Conservation (phyloP, 441 rosid species). For the Eutrema salsugineum region DNA sequence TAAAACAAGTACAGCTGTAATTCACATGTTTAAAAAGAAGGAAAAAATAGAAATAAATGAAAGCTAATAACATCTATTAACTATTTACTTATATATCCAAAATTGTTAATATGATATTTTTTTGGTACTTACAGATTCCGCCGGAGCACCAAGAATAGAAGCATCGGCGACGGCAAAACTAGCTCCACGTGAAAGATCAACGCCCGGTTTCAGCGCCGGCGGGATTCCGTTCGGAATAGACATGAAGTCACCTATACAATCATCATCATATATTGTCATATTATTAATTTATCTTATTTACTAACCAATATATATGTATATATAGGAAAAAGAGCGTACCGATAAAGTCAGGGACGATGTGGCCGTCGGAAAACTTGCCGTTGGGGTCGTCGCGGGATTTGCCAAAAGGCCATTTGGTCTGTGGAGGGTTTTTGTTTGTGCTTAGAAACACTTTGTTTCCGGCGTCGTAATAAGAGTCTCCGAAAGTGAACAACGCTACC, state of each 20-base stretch:
- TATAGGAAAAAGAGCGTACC: too few relatives aligned
- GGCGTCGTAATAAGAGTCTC: conserved; percentile 18
- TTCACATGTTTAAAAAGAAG: too few relatives aligned
- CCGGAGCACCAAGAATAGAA: conserved; percentile 5
- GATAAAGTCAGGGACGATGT: too few relatives aligned
- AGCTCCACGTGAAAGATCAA: conserved; percentile 13
- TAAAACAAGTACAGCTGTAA: too few relatives aligned
- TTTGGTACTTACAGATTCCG: too few relatives aligned
- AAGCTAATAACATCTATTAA: too few relatives aligned
- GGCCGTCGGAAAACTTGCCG: not conserved
- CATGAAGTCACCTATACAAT: not conserved
- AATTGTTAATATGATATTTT: too few relatives aligned
- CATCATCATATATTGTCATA: not conserved
- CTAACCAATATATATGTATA: too few relatives aligned
- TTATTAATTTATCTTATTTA: too few relatives aligned
- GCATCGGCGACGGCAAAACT: conserved; percentile 18
- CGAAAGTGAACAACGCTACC: conserved; percentile 6
- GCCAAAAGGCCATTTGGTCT: conserved; percentile 14
- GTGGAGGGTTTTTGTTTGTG: not conserved
- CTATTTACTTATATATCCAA: too few relatives aligned
- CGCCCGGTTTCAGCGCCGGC: not conserved
- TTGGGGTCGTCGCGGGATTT: not conserved
- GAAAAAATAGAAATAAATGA: too few relatives aligned
- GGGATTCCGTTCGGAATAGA: not conserved
- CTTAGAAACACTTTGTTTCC: conserved; percentile 9